phyloP scores from a whole-genome alignment of 2,329 filamentous ascomycete genomes.

The Atkinsonella hypoxylon region DNA sequence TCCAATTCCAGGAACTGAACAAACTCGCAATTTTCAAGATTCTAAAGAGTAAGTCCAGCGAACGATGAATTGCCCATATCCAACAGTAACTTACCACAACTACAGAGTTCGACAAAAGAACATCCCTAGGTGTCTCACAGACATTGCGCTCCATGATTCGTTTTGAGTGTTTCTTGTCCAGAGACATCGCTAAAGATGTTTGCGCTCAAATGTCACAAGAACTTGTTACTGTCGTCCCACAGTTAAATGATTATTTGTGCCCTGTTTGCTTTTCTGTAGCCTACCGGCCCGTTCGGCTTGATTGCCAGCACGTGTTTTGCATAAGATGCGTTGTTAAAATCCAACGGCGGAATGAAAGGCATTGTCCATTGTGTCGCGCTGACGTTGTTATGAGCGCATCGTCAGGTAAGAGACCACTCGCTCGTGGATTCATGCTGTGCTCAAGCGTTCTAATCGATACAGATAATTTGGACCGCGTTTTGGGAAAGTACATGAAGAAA shows the following conservation, averaged over 20 bases:
- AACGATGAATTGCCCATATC: neutral
- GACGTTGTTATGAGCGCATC: slow-evolving; percentile 61
- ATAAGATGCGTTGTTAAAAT: slow-evolving; percentile 74
- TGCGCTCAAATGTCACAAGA: slow-evolving; percentile 63
- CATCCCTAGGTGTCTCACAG: slow-evolving; percentile 55
- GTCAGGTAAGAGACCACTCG: slow-evolving; percentile 33
- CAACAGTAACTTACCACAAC: neutral
- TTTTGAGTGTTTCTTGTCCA: slow-evolving; percentile 49
- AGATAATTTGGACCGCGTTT: slow-evolving; percentile 58
- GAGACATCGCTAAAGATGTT: slow-evolving; percentile 60
- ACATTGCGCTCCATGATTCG: slow-evolving; percentile 48
- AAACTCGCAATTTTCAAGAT: slow-evolving; percentile 69
- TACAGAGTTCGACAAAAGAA: slow-evolving; percentile 76
- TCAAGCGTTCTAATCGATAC: neutral
- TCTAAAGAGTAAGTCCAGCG: slow-evolving; percentile 54
- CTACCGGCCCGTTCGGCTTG: slow-evolving; percentile 69
- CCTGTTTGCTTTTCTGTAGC: slow-evolving; percentile 69
- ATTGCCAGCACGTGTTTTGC: slow-evolving; percentile 69
- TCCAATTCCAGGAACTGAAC: slow-evolving; percentile 80
- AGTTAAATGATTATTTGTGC: slow-evolving; percentile 74
- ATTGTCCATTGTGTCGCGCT: slow-evolving; percentile 66
- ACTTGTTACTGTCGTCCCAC: slow-evolving; percentile 62
- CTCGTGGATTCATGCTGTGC: neutral
- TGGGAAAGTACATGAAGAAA: slow-evolving; percentile 57
- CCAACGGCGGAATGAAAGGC: slow-evolving; percentile 54